These are phyloP conservation scores for Teunomyces lycoperdinae DNA, from an alignment of 805 yeast species.

Conservation along the genomic window DNA sequence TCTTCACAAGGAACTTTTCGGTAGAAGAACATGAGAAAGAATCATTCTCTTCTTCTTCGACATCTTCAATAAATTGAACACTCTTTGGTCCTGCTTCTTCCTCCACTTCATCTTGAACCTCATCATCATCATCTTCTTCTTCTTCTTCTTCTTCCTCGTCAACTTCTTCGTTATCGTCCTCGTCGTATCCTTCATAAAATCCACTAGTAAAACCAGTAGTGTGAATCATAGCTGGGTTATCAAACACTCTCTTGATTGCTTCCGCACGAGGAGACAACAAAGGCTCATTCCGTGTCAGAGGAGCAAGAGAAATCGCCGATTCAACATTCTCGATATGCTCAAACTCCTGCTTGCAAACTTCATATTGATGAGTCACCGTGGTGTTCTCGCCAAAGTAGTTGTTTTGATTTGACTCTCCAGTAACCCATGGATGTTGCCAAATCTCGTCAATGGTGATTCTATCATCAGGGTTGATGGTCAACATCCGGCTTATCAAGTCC, in stretches of 20 bases:
- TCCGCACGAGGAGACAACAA: conserved; percentile 34
- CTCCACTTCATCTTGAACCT: conserved; percentile 6
- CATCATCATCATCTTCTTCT: conserved; percentile 12
- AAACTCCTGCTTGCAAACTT: conserved; percentile 3
- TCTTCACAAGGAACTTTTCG: conserved; percentile 9
- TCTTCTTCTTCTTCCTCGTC: conserved; percentile 13
- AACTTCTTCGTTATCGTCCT: not conserved
- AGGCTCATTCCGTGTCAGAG: not conserved
- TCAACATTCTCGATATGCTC: conserved; percentile 7
- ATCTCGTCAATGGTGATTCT: conserved; percentile 69
- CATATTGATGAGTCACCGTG: conserved; percentile 4
- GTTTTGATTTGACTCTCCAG: not conserved
- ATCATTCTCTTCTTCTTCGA: conserved; percentile 9
- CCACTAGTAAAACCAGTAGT: conserved; percentile 4
- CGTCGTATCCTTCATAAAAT: conserved; percentile 12
- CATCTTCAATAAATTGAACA: conserved; percentile 24
- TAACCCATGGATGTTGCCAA: conserved; percentile 66
- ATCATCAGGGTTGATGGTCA: conserved; percentile 65
- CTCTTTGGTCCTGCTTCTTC: not conserved
- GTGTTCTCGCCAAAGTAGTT: conserved; percentile 5
- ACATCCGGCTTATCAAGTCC: conserved; percentile 59
- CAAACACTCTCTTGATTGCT: conserved; percentile 42
- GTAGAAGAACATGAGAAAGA: conserved; percentile 9
- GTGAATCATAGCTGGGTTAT: conserved; percentile 40
- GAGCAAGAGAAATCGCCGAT: not conserved